Evolutionary conservation across 2,329 filamentous ascomycete genomes (phyloP).

Genomic region (Aspergillus fischeri): DNA sequence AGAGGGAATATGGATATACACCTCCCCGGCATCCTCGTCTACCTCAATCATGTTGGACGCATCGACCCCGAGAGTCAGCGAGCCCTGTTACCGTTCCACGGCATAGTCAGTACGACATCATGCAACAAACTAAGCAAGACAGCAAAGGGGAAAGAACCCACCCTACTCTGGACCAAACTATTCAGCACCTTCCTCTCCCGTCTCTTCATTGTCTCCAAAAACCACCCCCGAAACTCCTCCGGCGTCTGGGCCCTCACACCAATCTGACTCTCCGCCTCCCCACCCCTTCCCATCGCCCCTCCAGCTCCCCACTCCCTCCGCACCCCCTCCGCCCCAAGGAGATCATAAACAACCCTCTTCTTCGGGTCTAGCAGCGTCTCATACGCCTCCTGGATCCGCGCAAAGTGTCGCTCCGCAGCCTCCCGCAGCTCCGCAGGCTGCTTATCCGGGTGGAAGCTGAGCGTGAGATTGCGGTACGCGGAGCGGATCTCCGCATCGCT

Average conservation of each 20-base stretch:
- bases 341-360: conserved; percentile 42
- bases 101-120: conserved; percentile 6
- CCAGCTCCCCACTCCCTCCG: conserved; percentile 31
- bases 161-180: conserved; percentile 34
- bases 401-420: conserved; percentile 36
- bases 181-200: conserved; percentile 36
- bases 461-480: conserved; percentile 40
- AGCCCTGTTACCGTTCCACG: conserved; percentile 18
- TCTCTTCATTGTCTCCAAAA: conserved; percentile 37
- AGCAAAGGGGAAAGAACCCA: conserved; percentile 18
- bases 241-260: conserved; percentile 36
- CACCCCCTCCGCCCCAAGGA: conserved; percentile 41
- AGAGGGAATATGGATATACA: conserved; percentile 26
- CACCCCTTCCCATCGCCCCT: conserved; percentile 30
- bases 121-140: background rate
- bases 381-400: conserved; percentile 38
- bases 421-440: conserved; percentile 37
- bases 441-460: conserved; percentile 45
- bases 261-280: conserved; percentile 28
- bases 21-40: conserved; percentile 24
- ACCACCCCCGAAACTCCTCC: conserved; percentile 40
- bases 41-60: conserved; percentile 31
- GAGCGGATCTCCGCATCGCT: conserved; percentile 40
- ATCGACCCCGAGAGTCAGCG: conserved; percentile 32
- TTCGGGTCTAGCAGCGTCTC: conserved; percentile 39